Evolutionary conservation across 2,329 filamentous ascomycete species (phyloP).

Genomic region (Fusarium longipes): DNA sequence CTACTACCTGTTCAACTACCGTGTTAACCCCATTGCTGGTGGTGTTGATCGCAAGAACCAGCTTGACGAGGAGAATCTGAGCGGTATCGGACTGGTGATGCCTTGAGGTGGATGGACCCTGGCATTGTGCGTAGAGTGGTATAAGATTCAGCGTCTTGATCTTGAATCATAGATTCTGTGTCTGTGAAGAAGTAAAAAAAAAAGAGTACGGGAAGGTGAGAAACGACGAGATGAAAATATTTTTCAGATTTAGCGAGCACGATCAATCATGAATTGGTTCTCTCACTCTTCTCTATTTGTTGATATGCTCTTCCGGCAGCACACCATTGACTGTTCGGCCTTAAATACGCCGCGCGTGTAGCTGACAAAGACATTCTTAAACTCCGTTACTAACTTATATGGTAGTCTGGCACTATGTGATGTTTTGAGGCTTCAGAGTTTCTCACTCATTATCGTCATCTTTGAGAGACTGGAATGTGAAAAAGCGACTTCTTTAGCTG

Average conservation of each 20-base stretch:
- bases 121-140: background rate
- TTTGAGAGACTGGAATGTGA: conserved; percentile 15
- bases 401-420: background rate
- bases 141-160: background rate
- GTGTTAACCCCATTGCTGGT: conserved; percentile 83
- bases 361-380: background rate
- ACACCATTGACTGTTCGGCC: background rate
- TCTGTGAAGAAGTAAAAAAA: background rate
- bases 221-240: conserved; percentile 17
- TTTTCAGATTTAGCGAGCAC: conserved; percentile 12
- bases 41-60: conserved; percentile 84
- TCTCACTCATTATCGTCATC: background rate
- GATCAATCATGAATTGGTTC: conserved; percentile 9
- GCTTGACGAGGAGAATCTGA: conserved; percentile 80
- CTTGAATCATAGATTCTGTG: background rate
- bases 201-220: conserved; percentile 17
- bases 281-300: background rate
- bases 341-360: background rate
- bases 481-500: background rate
- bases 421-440: background rate
- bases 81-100: conserved; percentile 92
- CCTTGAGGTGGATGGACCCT: conserved; percentile 45
- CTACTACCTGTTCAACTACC: conserved; percentile 98
- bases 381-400: background rate
- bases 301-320: background rate